Base-by-base conservation (phyloP, 2,329 filamentous ascomycete species). In the Cordyceps farinosa region DNA sequence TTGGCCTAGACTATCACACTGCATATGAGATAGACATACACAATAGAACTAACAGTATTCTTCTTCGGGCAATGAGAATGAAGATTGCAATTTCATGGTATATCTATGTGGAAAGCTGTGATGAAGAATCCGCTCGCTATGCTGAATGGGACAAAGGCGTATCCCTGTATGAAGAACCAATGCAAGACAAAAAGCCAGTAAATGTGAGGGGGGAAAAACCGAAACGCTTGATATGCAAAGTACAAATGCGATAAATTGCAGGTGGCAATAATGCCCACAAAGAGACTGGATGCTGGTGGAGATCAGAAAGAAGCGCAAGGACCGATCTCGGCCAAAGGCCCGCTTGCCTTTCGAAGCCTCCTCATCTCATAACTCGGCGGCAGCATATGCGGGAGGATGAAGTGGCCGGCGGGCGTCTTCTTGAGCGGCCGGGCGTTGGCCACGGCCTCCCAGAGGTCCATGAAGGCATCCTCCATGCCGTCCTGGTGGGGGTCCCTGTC, bases 401-500 rank as follows among this genome's bases (percentile, higher is more conserved):
- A 62, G 36, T 64, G 61, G 0, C 68, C 66, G 8, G 66, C 65
- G 8, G 64, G 13, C 38, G 68, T 67, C 56, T 68, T 67, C 9
- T 63, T 63, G 58, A 73, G 15, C 3, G 68, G 69, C 44, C 70
- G 27, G 2, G 52, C 36, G 3, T 70, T 69, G 2, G 68, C 66
- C 2, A 71, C 64, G 2, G 61, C 34, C 67, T 69, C 67, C 72
- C 70, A 73, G 10, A 66, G 44, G 2, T 68, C 58, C 11, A 73
- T 47, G 5, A 73, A 72, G 2, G 66, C 58, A 13, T 67, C 63
- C 62, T 72, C 70, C 62, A 70, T 64, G 34, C 61, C 64, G 7
- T 65, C 67, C 3, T 51, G 47, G 7, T 13, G 60, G 7, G 68
- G 63, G 34, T 67, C 64, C 34, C 61, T 32, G 13, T 66, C 61